Evolutionary conservation across 805 yeast species (phyloP), one percentile per base, ranked within the genome.

Genomic region (Suhomyces sp.): DNA sequence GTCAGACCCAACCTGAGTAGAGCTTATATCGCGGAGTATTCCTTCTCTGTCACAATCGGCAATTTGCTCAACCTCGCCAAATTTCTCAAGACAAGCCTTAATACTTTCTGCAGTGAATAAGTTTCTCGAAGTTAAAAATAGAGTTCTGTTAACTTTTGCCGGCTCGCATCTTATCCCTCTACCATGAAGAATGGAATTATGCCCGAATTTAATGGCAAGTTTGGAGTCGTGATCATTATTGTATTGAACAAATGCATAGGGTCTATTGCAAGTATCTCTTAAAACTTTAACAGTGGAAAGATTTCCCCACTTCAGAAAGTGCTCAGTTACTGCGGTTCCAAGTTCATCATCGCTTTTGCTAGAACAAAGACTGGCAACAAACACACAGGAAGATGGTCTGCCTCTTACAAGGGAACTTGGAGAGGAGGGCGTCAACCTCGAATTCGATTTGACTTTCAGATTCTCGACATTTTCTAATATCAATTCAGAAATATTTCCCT

Each of bases 161-260:
- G 85, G 85, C 70, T 93, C 97, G 70, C 96, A 89, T 52, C 97
- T 80, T 44, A 93, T 82, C 3, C 83, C 74, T 65, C 96, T 79
- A 12, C 91, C 96, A 65, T 88, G 84, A 47, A 91, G 69, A 6
- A 74, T 67, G 5, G 90, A 77, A 52, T 85, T 84, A 61, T 88
- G 93, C 9, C 90, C 96, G 54, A 77, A 76, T 17, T 66, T 69
- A 50, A 90, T 78, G 0, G 97, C 97, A 4, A 57, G 64, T 55
- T 78, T 76, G 4, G 96, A 91, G 58, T 87, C 93, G 7, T 70
- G 74, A 57, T 87, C 94, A 52, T 74, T 82, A 7, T 82, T 74
- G 66, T 88, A 91, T 71, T 91, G 97, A 46, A 91, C 96, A 77
- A 91, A 91, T 0, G 97, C 97, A 70, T 91, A 91, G 2, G 97